Evolutionary conservation across 495 filamentous ascomycete species (phyloP).

Genomic region (Hypoxylon lienhwacheense): DNA sequence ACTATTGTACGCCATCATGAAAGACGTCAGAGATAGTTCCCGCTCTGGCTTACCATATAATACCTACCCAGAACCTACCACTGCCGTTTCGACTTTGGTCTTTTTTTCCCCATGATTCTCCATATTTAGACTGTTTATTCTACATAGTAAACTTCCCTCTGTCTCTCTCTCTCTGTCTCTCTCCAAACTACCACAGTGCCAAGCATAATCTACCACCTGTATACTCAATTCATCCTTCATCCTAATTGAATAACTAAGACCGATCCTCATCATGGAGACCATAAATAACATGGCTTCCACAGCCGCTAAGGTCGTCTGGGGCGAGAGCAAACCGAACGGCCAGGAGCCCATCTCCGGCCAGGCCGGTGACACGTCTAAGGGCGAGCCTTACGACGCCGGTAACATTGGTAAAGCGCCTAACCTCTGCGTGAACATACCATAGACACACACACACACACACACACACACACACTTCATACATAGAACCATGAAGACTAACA

Average conservation of each 20-base stretch:
- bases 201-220: slow-evolving; percentile 5
- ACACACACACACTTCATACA: slow-evolving; percentile 1
- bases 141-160: slow-evolving; percentile 8
- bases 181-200: too few relatives aligned
- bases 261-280: slow-evolving; percentile 54
- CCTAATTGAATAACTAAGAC: not conserved
- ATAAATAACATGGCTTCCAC: slow-evolving; percentile 51
- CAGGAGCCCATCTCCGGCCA: slow-evolving; percentile 58
- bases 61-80: slow-evolving; percentile 7
- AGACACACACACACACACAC: too few relatives aligned
- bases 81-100: slow-evolving; percentile 3
- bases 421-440: too few relatives aligned
- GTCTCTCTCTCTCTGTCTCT: not conserved
- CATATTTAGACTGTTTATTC: slow-evolving; percentile 14
- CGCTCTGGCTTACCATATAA: slow-evolving; percentile 24
- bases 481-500: slow-evolving; percentile 10
- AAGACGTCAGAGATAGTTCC: slow-evolving; percentile 28
- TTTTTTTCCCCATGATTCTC: slow-evolving; percentile 21
- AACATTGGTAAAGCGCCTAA: slow-evolving; percentile 50
- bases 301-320: slow-evolving; percentile 56
- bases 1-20: slow-evolving; percentile 13
- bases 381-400: slow-evolving; percentile 62
- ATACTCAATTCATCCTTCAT: not conserved
- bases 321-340: slow-evolving; percentile 40
- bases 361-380: slow-evolving; percentile 53